Evolutionary conservation across 2,329 filamentous ascomycete genomes (phyloP).

Genomic region (Sarocladium strictum): DNA sequence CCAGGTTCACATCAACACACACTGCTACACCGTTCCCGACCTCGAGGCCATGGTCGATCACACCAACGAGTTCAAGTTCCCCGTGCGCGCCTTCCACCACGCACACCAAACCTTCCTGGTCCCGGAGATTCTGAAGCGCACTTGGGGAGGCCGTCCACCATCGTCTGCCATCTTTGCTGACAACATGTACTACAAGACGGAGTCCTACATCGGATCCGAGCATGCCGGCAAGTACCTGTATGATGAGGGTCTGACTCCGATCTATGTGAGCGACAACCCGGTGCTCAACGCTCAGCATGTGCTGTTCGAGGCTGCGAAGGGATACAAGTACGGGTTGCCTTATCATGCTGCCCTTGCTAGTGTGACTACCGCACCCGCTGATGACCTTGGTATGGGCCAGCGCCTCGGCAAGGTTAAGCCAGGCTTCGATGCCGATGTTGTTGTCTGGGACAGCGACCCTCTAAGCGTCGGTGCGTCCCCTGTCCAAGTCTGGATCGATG

Average conservation of each 20-base stretch:
- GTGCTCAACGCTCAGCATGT: conserved; percentile 66
- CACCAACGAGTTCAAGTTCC: conserved; percentile 66
- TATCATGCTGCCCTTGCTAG: conserved; percentile 54
- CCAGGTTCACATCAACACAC: conserved; percentile 63
- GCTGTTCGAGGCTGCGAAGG: conserved; percentile 58
- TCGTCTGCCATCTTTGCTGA: conserved; percentile 62
- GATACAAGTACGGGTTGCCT: conserved; percentile 52
- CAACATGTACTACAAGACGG: conserved; percentile 67
- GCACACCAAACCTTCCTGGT: conserved; percentile 57
- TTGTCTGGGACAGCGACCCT: conserved; percentile 59
- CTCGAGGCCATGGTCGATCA: conserved; percentile 64
- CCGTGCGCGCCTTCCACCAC: conserved; percentile 62
- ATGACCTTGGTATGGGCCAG: conserved; percentile 49
- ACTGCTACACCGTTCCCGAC: conserved; percentile 66
- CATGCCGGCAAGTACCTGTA: conserved; percentile 61
- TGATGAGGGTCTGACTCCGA: conserved; percentile 57
- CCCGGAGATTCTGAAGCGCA: conserved; percentile 56
- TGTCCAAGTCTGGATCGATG: conserved; percentile 59
- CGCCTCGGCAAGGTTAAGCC: conserved; percentile 56
- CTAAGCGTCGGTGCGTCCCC: conserved; percentile 53
- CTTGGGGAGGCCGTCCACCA: conserved; percentile 47
- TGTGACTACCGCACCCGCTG: conserved; percentile 54
- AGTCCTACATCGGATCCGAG: conserved; percentile 59
- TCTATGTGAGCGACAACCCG: conserved; percentile 67
- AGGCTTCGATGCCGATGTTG: conserved; percentile 45